These are phyloP conservation scores for Boletus hoseneyae DNA, from an alignment of 1,284 basidiomycete species.

Conservation along the genomic window DNA sequence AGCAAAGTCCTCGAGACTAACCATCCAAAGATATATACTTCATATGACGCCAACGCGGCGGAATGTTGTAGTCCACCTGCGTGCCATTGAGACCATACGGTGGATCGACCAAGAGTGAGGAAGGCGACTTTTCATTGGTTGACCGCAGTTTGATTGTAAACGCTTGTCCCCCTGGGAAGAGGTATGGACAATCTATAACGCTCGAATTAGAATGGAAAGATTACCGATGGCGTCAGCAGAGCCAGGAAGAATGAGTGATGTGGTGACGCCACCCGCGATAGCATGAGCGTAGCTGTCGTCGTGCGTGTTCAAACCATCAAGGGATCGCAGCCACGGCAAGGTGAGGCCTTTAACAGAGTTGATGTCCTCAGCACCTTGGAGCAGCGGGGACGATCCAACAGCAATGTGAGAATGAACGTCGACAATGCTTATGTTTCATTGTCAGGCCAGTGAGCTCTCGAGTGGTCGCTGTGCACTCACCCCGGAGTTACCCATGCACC, in stretches of 20 bases:
- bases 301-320: conserved; percentile 32
- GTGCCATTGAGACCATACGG: conserved; percentile 39
- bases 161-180: conserved; percentile 42
- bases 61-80: conserved; percentile 26
- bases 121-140: conserved; percentile 41
- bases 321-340: conserved; percentile 36
- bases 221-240: conserved; percentile 56
- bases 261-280: conserved; percentile 57
- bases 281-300: conserved; percentile 28
- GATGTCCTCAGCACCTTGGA: conserved; percentile 40
- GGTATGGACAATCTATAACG: conserved; percentile 17
- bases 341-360: conserved; percentile 42
- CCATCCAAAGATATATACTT: conserved; percentile 28
- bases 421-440: conserved; percentile 34
- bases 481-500: conserved; percentile 51
- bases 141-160: conserved; percentile 49
- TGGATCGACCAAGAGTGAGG: conserved; percentile 46
- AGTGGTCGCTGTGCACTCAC: conserved; percentile 13
- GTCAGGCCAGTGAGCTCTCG: background rate
- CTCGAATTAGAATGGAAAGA: background rate
- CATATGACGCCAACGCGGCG: conserved; percentile 48
- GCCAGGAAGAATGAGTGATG: conserved; percentile 62
- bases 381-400: conserved; percentile 43
- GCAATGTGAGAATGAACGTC: conserved; percentile 68
- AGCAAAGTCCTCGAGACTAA: background rate